phyloP scores from a whole-genome alignment of 495 filamentous ascomycete species.

The Cladorrhinum samala region DNA sequence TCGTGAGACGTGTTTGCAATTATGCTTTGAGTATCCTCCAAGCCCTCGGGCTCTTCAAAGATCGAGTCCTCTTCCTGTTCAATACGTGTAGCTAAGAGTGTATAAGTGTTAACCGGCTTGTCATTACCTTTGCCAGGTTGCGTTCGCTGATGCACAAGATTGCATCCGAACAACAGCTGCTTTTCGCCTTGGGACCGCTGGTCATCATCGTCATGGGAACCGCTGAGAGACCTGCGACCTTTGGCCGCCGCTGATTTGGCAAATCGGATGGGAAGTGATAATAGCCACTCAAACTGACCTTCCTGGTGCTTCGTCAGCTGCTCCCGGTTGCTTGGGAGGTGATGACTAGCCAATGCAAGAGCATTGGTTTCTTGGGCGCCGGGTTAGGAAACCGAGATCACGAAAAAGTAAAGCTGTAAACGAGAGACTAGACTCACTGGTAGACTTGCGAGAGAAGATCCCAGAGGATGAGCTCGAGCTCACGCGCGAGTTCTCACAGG shows the following conservation, averaged over 20 bases:
- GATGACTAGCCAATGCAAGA: constrained; percentile 29
- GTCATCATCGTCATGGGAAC: constrained; percentile 14
- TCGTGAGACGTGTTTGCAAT: neutral
- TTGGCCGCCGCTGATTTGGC: constrained; percentile 5
- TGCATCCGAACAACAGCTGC: constrained; percentile 41
- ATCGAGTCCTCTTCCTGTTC: constrained; percentile 18
- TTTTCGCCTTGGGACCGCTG: constrained; percentile 9
- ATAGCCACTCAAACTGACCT: constrained; percentile 46
- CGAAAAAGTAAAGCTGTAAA: neutral
- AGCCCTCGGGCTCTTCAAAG: neutral
- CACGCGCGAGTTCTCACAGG: neutral
- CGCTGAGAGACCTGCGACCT: constrained; percentile 9
- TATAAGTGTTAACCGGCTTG: constrained; percentile 23
- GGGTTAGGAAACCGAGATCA: neutral
- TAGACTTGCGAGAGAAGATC: neutral
- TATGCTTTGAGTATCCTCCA: neutral
- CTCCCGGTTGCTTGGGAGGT: constrained; percentile 30
- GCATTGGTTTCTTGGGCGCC: constrained; percentile 12
- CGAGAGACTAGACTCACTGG: neutral
- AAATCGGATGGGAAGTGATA: constrained; percentile 27
- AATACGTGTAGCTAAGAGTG: constrained; percentile 30
- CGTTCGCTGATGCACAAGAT: constrained; percentile 31
- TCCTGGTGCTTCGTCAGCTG: constrained; percentile 43
- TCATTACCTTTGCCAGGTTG: constrained; percentile 10
- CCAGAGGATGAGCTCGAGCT: neutral